Conservation (phyloP, 495 filamentous ascomycete genomes). For the Daldinia decipiens region DNA sequence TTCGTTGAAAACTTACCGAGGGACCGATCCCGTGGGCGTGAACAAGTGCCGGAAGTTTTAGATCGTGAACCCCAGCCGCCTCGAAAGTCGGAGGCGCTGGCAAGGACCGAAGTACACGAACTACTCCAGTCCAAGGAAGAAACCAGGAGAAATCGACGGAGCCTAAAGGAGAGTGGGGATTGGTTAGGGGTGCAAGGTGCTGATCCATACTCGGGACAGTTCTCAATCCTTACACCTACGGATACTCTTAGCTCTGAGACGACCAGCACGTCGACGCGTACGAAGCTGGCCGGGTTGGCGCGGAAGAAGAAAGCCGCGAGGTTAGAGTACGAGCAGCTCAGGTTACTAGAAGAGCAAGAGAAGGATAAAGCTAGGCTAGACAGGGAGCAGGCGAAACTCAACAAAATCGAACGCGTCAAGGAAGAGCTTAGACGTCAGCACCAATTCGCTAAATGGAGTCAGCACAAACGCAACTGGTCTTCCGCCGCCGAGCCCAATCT, state of each 20-base stretch:
- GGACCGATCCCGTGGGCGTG: constrained; percentile 23
- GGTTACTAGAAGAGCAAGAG: constrained; percentile 45
- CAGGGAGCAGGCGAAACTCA: constrained; percentile 48
- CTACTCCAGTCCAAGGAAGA: constrained; percentile 53
- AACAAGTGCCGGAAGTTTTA: constrained; percentile 33
- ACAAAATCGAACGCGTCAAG: constrained; percentile 48
- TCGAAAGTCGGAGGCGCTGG: constrained; percentile 22
- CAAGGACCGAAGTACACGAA: constrained; percentile 34
- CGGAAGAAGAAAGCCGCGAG: constrained; percentile 44
- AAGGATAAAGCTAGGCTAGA: constrained; percentile 43
- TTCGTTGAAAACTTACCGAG: constrained; percentile 27
- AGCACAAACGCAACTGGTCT: constrained; percentile 57
- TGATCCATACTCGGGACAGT: constrained; percentile 64
- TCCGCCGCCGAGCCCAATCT: constrained; percentile 58
- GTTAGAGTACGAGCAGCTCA: constrained; percentile 47
- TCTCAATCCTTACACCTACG: constrained; percentile 58
- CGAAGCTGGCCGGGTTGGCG: constrained; percentile 45
- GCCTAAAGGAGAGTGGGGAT: constrained; percentile 59
- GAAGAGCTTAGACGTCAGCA: constrained; percentile 50
- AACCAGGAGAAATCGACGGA: constrained; percentile 51
- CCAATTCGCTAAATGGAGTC: constrained; percentile 52
- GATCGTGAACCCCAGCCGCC: constrained; percentile 38
- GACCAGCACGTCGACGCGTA: constrained; percentile 32
- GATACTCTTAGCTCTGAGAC: constrained; percentile 43
- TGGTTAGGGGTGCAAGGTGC: constrained; percentile 64